Evolutionary conservation across 352 stramenopile species (phyloP), one percentile per base, ranked within the genome.

Genomic region (Phytophthora cactorum): DNA sequence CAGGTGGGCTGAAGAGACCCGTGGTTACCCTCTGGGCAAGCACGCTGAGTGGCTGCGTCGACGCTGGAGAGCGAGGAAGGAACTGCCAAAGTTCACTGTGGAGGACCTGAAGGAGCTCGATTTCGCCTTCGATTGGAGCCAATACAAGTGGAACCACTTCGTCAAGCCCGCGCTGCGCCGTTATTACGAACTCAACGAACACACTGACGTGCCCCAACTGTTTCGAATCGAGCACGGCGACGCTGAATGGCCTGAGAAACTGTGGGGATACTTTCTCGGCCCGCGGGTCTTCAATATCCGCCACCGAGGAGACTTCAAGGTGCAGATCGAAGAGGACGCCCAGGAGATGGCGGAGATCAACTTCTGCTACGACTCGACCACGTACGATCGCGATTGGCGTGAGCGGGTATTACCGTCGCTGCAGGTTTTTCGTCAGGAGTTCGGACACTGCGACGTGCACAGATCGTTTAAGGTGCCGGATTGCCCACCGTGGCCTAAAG

Each of bases 181-280:
- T 1, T 63, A 41, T 38, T 63, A 43, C 44, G 58, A 63, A 12
- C n/a, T 72, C 7, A 28, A 67, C 29, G 56, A 45, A 6, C 50
- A 72, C 22, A 59, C 56, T 9, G 57, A 67, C 25, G 88, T 98
- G 7, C 88, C 89, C 34, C 76, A 92, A 63, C 82, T 50, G 10
- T 86, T 88, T 41, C 54, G 65, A 3, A 61, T 85, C 6, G 68
- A 70, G 0, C 15, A 68, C 11, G 55, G 59, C 2, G 36, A 34
- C 15, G 56, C 46, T 10, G 12, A 46, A 22, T 89, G 80, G 80
- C 76, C 78, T 0, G 22, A 59, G n/a, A 50, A 25, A 12, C 62
- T 78, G 32, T 79, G 69, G 63, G 74, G 74, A 4, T 44, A 65
- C 14, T 52, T 60, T 1, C 56, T 87, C 47, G 79, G 79, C 36